Conservation (phyloP, 2,329 filamentous ascomycete genomes). For the Phialophora macrospora region DNA sequence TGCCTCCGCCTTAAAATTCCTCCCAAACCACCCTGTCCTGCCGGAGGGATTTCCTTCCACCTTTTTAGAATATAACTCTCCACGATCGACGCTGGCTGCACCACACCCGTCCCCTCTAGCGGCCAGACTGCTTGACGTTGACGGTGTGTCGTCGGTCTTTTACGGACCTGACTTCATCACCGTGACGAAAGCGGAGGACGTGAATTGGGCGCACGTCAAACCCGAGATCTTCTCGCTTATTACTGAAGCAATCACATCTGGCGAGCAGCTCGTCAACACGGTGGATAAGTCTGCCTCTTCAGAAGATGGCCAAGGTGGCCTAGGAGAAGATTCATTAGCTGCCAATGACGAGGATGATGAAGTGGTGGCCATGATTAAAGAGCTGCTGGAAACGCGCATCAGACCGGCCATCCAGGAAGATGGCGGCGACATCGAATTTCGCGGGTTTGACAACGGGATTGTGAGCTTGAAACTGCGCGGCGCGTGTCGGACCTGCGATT, state of each 20-base stretch:
- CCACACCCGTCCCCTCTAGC: slow-evolving; percentile 91
- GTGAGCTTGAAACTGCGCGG: slow-evolving; percentile 88
- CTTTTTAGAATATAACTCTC: slow-evolving; percentile 90
- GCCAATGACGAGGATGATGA: slow-evolving; percentile 93
- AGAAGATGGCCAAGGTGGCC: slow-evolving; percentile 55
- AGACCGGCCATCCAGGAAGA: slow-evolving; percentile 96
- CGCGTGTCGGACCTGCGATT: slow-evolving; percentile 94
- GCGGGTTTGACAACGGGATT: slow-evolving; percentile 83
- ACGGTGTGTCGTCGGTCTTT: slow-evolving; percentile 93
- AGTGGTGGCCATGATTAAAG: slow-evolving; percentile 98
- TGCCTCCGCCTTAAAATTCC: slow-evolving; percentile 91
- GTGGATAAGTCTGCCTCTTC: slow-evolving; percentile 61
- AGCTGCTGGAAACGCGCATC: slow-evolving; percentile 92
- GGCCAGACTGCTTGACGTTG: slow-evolving; percentile 86
- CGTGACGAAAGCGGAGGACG: slow-evolving; percentile 84
- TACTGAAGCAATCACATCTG: slow-evolving; percentile 85
- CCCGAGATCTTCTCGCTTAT: slow-evolving; percentile 95
- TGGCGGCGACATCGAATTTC: slow-evolving; percentile 94
- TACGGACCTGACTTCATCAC: slow-evolving; percentile 97
- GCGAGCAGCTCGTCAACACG: slow-evolving; percentile 77
- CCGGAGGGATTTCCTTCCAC: slow-evolving; percentile 73
- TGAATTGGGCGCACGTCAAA: slow-evolving; percentile 92
- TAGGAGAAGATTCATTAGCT: slow-evolving; percentile 70
- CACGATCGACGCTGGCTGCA: slow-evolving; percentile 83
- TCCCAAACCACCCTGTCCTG: slow-evolving; percentile 85